A percentile compares a stretch with the other conserved stretches of the same genome.
Conservation (phyloP, 306 rosid species). For the Leucaena leucocephala region DNA sequence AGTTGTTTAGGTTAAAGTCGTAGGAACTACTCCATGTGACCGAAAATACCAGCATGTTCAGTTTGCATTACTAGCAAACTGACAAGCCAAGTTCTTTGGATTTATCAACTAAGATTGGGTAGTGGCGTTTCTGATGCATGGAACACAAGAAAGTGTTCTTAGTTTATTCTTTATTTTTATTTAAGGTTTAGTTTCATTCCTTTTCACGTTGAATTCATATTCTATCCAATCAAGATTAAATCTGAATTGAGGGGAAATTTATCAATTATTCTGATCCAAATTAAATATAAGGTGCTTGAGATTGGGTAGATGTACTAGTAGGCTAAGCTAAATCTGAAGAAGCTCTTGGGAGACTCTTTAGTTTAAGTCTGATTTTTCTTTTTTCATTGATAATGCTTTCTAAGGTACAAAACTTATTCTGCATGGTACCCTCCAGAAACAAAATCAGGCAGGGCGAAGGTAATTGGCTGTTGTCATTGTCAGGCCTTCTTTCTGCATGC, state of each 20-base stretch:
- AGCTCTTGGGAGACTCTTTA: background rate
- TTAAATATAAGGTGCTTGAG: background rate
- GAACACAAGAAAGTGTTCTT: background rate
- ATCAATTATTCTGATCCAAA: background rate
- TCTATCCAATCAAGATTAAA: background rate
- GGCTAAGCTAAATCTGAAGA: background rate
- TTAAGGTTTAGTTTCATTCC: background rate
- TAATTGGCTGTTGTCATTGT: background rate
- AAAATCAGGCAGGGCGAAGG: background rate
- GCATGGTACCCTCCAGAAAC: background rate
- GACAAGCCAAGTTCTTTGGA: background rate
- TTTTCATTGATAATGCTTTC: background rate
- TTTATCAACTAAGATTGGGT: background rate
- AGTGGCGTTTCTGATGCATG: background rate
- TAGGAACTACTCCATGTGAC: background rate
- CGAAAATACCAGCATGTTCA: background rate
- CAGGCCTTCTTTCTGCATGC: background rate
- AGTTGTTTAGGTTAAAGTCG: background rate
- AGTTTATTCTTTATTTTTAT: background rate
- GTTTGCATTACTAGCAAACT: background rate
- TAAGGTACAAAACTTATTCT: background rate
- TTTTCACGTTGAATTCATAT: background rate
- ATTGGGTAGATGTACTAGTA: background rate
- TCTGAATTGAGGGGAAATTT: background rate
- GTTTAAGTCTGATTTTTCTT: background rate